phyloP scores from a whole-genome alignment of 495 filamentous ascomycete species.

The Aspergillus olivimuriae region DNA sequence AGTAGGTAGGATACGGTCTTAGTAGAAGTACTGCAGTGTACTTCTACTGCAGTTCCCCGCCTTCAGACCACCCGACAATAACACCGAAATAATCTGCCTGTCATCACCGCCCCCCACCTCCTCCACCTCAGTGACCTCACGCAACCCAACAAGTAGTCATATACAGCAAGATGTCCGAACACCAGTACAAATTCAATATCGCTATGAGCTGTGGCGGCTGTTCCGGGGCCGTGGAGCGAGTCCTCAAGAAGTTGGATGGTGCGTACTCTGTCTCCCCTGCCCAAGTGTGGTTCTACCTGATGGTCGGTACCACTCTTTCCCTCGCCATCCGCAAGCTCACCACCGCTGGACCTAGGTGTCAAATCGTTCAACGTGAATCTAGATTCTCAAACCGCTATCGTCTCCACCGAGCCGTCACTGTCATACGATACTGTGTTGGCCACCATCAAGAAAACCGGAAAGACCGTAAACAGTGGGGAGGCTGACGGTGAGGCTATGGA shows the following conservation, averaged over 20 bases:
- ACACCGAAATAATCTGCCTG: too few relatives aligned
- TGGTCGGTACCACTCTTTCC: not conserved
- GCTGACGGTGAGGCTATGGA: constrained; percentile 42
- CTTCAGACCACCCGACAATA: too few relatives aligned
- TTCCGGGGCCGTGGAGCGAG: constrained; percentile 73
- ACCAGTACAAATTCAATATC: constrained; percentile 66
- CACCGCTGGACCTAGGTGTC: constrained; percentile 54
- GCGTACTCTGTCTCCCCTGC: constrained; percentile 16
- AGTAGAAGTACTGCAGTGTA: too few relatives aligned
- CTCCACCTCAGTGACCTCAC: too few relatives aligned
- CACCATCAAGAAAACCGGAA: constrained; percentile 93
- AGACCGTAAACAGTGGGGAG: constrained; percentile 73
- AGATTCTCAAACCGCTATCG: constrained; percentile 68
- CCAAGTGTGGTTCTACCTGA: not conserved
- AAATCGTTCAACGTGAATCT: constrained; percentile 82
- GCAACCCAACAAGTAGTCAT: not conserved
- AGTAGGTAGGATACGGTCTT: too few relatives aligned
- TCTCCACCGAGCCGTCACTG: constrained; percentile 58
- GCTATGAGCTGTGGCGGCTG: constrained; percentile 64
- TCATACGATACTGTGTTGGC: constrained; percentile 74
- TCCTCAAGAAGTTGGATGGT: constrained; percentile 95
- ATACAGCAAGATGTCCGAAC: constrained; percentile 49
- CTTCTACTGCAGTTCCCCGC: too few relatives aligned
- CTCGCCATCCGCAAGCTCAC: not conserved
- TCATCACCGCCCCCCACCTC: not conserved